These are phyloP conservation scores for Thelonectria blattea DNA, from an alignment of 2,329 filamentous ascomycete genomes.

Conservation along the genomic window DNA sequence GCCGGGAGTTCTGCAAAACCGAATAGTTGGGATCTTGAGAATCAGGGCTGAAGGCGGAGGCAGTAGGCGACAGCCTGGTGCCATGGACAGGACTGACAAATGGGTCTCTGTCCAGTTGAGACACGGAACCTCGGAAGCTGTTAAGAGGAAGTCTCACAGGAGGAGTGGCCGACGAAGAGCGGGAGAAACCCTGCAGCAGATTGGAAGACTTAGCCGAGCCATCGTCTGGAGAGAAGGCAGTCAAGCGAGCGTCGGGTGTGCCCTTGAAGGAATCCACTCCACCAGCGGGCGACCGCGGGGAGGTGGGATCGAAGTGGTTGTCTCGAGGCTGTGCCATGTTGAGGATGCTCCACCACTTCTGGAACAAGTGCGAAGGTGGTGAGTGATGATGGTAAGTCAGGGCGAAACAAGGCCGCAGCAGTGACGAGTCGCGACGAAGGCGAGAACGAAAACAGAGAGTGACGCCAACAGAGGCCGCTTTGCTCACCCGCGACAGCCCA, in stretches of 20 bases:
- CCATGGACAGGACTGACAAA: conserved; percentile 52
- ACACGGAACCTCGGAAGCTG: conserved; percentile 32
- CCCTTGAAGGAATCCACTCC: conserved; percentile 63
- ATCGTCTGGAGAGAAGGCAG: conserved; percentile 68
- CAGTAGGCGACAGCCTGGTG: conserved; percentile 66
- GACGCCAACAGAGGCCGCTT: not conserved
- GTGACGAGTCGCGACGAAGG: not conserved
- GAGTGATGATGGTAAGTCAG: not conserved
- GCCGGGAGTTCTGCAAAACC: conserved; percentile 30
- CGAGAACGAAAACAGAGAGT: not conserved
- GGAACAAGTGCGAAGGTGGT: not conserved
- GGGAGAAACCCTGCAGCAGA: conserved; percentile 42
- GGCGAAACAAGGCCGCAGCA: not conserved
- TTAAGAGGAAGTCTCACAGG: conserved; percentile 36
- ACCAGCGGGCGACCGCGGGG: conserved; percentile 58
- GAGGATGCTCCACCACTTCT: conserved; percentile 4
- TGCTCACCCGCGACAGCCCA: not conserved
- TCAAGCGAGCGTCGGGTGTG: conserved; percentile 69
- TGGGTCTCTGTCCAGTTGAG: conserved; percentile 56
- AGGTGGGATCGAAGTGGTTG: conserved; percentile 50
- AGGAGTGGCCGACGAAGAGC: conserved; percentile 39
- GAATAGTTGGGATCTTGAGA: conserved; percentile 23
- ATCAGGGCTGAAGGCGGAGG: conserved; percentile 64
- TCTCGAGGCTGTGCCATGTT: conserved; percentile 52
- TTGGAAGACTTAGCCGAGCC: conserved; percentile 52